These are phyloP conservation scores for Pichia terricola DNA, from an alignment of 1,139 yeast genomes.

Conservation along the genomic window DNA sequence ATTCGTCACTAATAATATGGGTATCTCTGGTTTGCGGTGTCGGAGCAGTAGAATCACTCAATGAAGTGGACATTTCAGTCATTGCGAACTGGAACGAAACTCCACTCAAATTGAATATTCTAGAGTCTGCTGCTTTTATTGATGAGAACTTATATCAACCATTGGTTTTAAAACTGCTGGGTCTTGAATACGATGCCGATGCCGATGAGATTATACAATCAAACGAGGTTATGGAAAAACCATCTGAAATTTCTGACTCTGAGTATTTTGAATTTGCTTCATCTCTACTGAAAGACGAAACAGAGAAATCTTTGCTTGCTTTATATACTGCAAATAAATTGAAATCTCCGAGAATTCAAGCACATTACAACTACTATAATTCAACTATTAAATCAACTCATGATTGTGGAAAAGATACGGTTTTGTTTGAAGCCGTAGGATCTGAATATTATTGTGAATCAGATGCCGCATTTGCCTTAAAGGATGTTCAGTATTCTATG, in stretches of 20 bases:
- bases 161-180: conserved; percentile 32
- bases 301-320: conserved; percentile 33
- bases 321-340: conserved; percentile 44
- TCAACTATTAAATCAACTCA: conserved; percentile 15
- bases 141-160: conserved; percentile 37
- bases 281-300: conserved; percentile 20
- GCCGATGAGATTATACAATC: conserved; percentile 18
- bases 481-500: conserved; percentile 27
- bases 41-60: conserved; percentile 1
- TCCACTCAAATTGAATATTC: conserved; percentile 23
- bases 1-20: no score
- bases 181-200: conserved; percentile 22
- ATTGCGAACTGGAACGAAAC: conserved; percentile 23
- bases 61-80: conserved; percentile 19
- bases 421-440: conserved; percentile 15
- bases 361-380: conserved; percentile 49
- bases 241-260: conserved; percentile 27
- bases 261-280: conserved; percentile 32
- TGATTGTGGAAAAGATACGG: conserved; percentile 16
- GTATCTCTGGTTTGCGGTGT: background rate
- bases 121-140: conserved; percentile 17
- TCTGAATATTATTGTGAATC: conserved; percentile 46
- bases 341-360: conserved; percentile 51
- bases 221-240: conserved; percentile 22
- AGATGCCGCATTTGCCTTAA: conserved; percentile 61